A percentile compares a stretch with the other conserved stretches of the same genome.
Evolutionary conservation across 192 early-diverging fungal species (phyloP).

Genomic region (Backusella tuberculispora): DNA sequence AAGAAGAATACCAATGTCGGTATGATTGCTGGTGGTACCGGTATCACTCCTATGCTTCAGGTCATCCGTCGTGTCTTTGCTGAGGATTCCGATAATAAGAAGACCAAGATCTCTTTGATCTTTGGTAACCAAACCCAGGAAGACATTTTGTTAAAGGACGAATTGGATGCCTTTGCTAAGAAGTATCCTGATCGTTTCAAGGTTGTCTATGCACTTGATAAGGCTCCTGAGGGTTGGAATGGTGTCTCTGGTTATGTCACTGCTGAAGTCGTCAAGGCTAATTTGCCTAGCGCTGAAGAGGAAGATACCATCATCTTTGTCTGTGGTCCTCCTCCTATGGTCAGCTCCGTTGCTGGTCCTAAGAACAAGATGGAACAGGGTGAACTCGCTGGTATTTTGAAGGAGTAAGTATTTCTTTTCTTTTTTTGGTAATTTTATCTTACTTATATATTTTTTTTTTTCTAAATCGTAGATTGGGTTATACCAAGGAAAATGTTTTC

Average conservation of each 20-base stretch:
- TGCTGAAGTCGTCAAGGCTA: constrained; percentile 69
- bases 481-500: constrained; percentile 18
- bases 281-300: constrained; percentile 62
- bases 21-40: constrained; percentile 78
- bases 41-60: constrained; percentile 76
- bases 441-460: neutral
- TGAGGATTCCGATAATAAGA: constrained; percentile 59
- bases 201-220: constrained; percentile 71
- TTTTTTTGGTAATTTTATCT: neutral
- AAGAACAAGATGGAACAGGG: constrained; percentile 87
- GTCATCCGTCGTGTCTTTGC: constrained; percentile 65
- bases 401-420: constrained; percentile 53
- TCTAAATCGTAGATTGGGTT: constrained; percentile 4
- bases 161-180: constrained; percentile 62
- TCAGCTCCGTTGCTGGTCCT: constrained; percentile 71
- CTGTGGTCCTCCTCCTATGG: constrained; percentile 71
- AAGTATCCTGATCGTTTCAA: constrained; percentile 67
- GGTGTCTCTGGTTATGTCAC: constrained; percentile 79
- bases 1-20: constrained; percentile 65
- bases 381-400: constrained; percentile 78
- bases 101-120: constrained; percentile 75
- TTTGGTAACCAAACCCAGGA: constrained; percentile 72
- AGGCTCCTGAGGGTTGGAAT: constrained; percentile 68
- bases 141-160: constrained; percentile 70
- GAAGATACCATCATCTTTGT: constrained; percentile 56